phyloP scores from a whole-genome alignment of 2,329 filamentous ascomycete genomes.

The Ophiognomonia clavigignenti-juglandacearum region DNA sequence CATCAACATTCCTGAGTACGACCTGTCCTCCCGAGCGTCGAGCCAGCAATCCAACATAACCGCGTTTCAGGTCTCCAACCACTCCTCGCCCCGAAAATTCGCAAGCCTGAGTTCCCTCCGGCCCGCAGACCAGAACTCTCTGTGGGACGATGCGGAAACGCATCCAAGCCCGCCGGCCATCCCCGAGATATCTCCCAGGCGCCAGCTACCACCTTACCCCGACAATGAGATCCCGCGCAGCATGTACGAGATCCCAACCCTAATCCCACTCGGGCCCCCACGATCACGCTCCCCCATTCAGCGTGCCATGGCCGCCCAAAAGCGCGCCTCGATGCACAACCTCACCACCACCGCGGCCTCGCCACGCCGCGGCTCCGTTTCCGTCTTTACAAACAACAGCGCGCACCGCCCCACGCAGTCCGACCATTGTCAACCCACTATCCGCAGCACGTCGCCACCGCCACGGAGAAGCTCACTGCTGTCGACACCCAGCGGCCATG shows the following conservation, averaged over 20 bases:
- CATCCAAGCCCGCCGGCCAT: neutral
- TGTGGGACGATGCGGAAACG: constrained; percentile 3
- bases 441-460: constrained; percentile 3
- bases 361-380: constrained; percentile 8
- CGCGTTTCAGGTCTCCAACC: constrained; percentile 8
- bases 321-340: constrained; percentile 19
- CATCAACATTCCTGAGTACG: constrained; percentile 4
- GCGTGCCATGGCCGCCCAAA: constrained; percentile 15
- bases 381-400: constrained; percentile 3
- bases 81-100: constrained; percentile 25
- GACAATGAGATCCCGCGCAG: constrained; percentile 19
- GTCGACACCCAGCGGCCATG: constrained; percentile 3
- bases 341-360: constrained; percentile 12
- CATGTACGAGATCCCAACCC: no score
- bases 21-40: constrained; percentile 1
- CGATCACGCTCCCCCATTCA: constrained; percentile 14
- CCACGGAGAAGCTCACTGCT: constrained; percentile 16
- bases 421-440: neutral
- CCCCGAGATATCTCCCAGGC: neutral
- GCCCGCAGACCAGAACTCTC: constrained; percentile 16
- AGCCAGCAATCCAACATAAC: constrained; percentile 5
- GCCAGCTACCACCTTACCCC: neutral
- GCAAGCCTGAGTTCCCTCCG: constrained; percentile 28
- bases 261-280: no score
- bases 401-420: neutral